Evolutionary conservation across 768 basidiomycete genomes (phyloP), one percentile per base, ranked within the genome.

Genomic region (Podaxis mareebaensis): DNA sequence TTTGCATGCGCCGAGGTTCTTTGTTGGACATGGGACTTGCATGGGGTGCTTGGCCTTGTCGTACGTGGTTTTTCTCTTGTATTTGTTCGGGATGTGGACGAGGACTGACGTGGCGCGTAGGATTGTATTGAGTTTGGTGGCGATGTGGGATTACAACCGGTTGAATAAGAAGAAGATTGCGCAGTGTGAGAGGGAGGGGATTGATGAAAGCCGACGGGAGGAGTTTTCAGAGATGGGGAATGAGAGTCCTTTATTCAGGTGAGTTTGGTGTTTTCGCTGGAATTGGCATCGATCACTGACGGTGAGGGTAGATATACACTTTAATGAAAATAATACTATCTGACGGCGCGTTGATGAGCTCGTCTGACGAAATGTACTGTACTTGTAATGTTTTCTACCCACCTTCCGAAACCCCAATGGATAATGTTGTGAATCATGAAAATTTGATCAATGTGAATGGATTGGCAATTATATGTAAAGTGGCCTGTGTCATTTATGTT

Each of bases 231-330:
- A 83, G 4, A 73, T 86, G 72, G 86, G 84, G 5, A 83, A 83
- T 64, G 73, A 79, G 42, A 85, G 83, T 60, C 86, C 86, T 48
- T 72, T 88, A 40, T 87, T 83, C 75, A 79, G 83, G 82, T 82
- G 54, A 58, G 73, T 64, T 48, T 38, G 13, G 30, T 36, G 13
- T 17, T 53, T 12, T 40, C 0, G 6, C 20, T 22, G 20, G 22
- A 24, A 11, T 17, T 20, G 2, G 22, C 26, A 24, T 28, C 13
- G 8, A 11, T 39, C 6, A 26, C 17, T 30, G 7, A 22, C 20
- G 8, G 26, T 36, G 28, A 7, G 11, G 24, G 13, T 46, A 59
- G 58, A 36, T 59, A 59, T 49, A 59, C 58, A 15, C 58, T 59
- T 6, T 59, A 17, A 59, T 17, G 12, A 28, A 51, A 51, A 22